Evolutionary conservation across 106 monocot species (phyloP).

Genomic region (Allium cepa): DNA sequence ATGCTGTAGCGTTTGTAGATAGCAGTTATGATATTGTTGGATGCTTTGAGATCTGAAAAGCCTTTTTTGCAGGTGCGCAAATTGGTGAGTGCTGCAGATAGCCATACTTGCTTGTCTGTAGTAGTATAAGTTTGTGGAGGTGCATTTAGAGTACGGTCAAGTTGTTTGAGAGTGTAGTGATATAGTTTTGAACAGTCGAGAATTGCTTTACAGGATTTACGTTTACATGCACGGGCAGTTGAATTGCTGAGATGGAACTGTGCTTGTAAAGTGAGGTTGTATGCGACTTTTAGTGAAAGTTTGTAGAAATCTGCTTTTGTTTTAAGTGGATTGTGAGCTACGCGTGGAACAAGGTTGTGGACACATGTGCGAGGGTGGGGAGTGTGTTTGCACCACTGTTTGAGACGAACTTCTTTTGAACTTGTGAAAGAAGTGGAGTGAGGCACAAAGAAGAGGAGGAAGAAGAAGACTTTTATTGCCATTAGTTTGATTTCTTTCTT

Average conservation of each 20-base stretch:
- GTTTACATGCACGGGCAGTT: not conserved
- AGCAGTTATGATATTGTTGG: slow-evolving; percentile 17
- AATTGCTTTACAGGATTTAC: slow-evolving; percentile 22
- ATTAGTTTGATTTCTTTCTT: too few species aligned
- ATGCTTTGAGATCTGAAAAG: slow-evolving; percentile 33
- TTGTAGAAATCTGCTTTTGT: slow-evolving; percentile 24
- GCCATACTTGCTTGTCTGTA: slow-evolving; percentile 60
- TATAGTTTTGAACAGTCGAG: slow-evolving; percentile 42
- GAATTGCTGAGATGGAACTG: slow-evolving; percentile 5
- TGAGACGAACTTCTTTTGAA: not conserved
- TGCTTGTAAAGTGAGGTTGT: not conserved
- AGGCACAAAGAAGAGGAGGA: not conserved
- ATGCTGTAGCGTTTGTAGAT: slow-evolving; percentile 35
- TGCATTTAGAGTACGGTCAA: slow-evolving; percentile 35
- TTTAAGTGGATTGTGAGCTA: not conserved
- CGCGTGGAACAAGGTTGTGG: slow-evolving; percentile 8
- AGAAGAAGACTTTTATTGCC: too few species aligned
- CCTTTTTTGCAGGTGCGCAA: slow-evolving; percentile 48
- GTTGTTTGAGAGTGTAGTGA: slow-evolving; percentile 51
- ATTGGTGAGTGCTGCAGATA: slow-evolving; percentile 66
- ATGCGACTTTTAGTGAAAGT: slow-evolving; percentile 9
- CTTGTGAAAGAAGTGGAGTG: not conserved
- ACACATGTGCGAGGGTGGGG: slow-evolving; percentile 32
- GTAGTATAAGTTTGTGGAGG: slow-evolving; percentile 6
- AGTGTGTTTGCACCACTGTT: slow-evolving; percentile 17